Conservation (phyloP, 768 basidiomycete genomes). For the Galerina sulciceps region DNA sequence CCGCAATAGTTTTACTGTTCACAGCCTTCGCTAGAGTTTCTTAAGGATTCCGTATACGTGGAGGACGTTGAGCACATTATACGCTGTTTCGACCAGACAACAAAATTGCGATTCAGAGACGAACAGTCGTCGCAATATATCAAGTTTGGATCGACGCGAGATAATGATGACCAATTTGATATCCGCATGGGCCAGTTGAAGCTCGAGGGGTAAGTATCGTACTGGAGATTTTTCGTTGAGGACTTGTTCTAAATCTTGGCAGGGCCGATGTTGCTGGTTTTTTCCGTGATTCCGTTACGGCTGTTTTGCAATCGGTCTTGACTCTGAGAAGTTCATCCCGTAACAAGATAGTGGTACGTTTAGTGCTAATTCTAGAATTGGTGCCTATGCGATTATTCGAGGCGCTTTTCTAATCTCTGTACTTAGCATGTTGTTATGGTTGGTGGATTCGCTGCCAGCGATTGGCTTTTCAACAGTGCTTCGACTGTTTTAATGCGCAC, state of each 20-base stretch:
- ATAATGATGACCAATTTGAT: constrained; percentile 40
- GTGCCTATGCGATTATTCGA: background rate
- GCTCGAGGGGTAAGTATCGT: constrained; percentile 32
- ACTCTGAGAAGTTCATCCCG: constrained; percentile 20
- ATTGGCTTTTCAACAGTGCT: constrained; percentile 15
- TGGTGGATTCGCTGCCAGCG: constrained; percentile 21
- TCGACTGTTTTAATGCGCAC: background rate
- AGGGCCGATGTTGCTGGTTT: constrained; percentile 34
- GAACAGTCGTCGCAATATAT: constrained; percentile 43
- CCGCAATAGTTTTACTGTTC: background rate
- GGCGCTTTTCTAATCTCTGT: background rate
- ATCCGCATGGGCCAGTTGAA: constrained; percentile 54
- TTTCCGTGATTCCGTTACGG: constrained; percentile 35
- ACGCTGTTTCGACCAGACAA: constrained; percentile 46
- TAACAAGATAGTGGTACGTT: constrained; percentile 29
- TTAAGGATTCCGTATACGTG: constrained; percentile 41
- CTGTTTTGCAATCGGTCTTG: constrained; percentile 31
- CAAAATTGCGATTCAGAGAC: constrained; percentile 47
- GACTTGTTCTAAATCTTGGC: background rate
- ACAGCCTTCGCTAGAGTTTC: constrained; percentile 11
- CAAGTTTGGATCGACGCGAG: constrained; percentile 46
- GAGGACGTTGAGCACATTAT: constrained; percentile 48
- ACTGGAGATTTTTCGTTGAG: too few species aligned
- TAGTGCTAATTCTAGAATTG: too few species aligned
- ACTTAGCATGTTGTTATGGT: constrained; percentile 16